Base-by-base conservation (phyloP, 768 basidiomycete species). In the Lactifluus piperatus region DNA sequence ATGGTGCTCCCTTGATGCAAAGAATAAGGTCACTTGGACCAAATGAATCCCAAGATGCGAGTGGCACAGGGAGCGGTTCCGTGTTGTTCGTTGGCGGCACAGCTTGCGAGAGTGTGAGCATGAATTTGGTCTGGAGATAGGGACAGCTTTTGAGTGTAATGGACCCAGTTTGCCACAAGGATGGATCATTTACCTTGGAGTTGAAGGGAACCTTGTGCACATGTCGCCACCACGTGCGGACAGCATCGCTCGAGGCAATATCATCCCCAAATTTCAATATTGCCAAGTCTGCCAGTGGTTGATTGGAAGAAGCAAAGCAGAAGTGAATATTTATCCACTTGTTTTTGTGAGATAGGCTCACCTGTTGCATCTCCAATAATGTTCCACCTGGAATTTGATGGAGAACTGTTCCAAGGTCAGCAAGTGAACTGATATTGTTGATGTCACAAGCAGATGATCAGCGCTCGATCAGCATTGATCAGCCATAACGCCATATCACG, bases 331-430 rank as follows among this genome's bases (percentile, higher is more conserved):
- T 10, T 20, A 20, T 4, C 2, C 5, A 18, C 29, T 22, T 14
- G 16, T 39, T 39, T 7, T 5, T 22, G 37, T 10, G 5, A 29
- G 22, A 11, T 6, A 11, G 29, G 6, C 60, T 20, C 59, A 76
- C 78, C 79, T 2, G 82, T 85, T 2, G 82, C 80, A 66, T 84
- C 82, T 3, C 82, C 83, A 43, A 75, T 78, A 39, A 79, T 66
- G 6, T 60, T 62, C 9, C 66, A 65, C 13, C 69, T 66, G 20
- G 56, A 54, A 4, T 71, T 68, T 54, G 69, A 68, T 8, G 70
- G 66, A 1, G 65, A 63, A 5, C 67, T n/a, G n/a, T n/a, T n/a
- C n/a, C n/a, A n/a, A n/a, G n/a, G n/a, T n/a, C n/a, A n/a, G n/a
- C n/a, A n/a, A n/a, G n/a, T n/a, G n/a, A n/a, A n/a, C n/a, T n/a